phyloP scores from a whole-genome alignment of 2,329 filamentous ascomycete genomes.

The Fusarium luffae region DNA sequence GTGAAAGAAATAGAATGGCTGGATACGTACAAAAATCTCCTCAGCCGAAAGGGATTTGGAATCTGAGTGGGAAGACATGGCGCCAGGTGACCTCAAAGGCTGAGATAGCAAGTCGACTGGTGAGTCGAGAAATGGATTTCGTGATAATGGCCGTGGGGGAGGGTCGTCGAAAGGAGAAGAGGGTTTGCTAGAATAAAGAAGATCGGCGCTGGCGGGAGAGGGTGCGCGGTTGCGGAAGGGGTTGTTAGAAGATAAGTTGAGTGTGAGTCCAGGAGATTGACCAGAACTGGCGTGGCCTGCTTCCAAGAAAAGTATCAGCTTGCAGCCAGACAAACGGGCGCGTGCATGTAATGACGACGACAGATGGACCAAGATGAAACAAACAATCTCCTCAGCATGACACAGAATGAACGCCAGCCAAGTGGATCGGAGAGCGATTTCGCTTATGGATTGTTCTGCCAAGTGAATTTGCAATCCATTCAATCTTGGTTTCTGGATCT shows the following conservation, averaged over 20 bases:
- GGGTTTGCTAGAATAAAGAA: constrained; percentile 53
- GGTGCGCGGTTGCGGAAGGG: constrained; percentile 79
- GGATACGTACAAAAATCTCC: constrained; percentile 78
- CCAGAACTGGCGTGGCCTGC: constrained; percentile 43
- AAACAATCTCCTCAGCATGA: constrained; percentile 50
- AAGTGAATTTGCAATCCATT: constrained; percentile 41
- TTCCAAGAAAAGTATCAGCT: constrained; percentile 44
- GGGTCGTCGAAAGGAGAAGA: constrained; percentile 71
- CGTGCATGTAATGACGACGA: constrained; percentile 48
- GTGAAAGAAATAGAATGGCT: not conserved
- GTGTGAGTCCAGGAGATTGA: constrained; percentile 59
- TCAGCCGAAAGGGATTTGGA: constrained; percentile 66
- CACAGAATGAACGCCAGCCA: constrained; percentile 45
- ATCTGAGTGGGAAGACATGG: constrained; percentile 62
- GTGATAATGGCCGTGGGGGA: constrained; percentile 70
- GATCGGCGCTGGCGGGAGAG: constrained; percentile 62
- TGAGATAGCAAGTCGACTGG: constrained; percentile 50
- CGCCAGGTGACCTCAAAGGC: constrained; percentile 57
- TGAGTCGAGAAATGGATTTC: constrained; percentile 80
- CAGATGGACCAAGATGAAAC: constrained; percentile 47
- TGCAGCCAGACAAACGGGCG: constrained; percentile 44
- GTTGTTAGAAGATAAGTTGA: constrained; percentile 84
- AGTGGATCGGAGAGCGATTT: constrained; percentile 43
- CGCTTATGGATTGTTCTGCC: constrained; percentile 40
- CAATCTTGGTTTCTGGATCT: constrained; percentile 30